Conservation (phyloP, 768 basidiomycete genomes). For the Tulasnella sp. region DNA sequence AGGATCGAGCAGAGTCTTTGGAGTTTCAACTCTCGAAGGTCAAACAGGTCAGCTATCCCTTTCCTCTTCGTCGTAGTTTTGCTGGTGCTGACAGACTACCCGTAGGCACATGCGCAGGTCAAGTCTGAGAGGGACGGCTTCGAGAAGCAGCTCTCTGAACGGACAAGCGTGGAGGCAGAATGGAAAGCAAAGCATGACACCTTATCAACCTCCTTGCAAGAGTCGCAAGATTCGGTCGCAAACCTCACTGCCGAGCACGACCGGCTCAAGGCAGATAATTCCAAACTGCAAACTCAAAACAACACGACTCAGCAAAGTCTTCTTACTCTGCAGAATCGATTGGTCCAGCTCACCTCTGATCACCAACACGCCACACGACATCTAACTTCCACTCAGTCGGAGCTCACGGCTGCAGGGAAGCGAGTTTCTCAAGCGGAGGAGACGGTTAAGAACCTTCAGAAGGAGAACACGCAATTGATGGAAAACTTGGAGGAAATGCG, state of each 20-base stretch:
- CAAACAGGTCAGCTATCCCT: constrained; percentile 50
- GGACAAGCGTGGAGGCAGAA: constrained; percentile 36
- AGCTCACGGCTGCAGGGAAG: constrained; percentile 53
- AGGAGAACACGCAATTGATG: constrained; percentile 71
- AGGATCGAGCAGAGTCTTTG: constrained; percentile 73
- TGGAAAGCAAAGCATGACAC: constrained; percentile 44
- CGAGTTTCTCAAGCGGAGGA: constrained; percentile 70
- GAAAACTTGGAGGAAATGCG: constrained; percentile 78
- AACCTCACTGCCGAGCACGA: constrained; percentile 43
- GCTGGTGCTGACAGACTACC: not conserved
- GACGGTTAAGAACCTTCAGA: constrained; percentile 62
- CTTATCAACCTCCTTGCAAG: constrained; percentile 38
- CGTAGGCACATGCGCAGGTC: constrained; percentile 49
- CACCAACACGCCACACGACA: constrained; percentile 47
- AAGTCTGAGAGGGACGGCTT: constrained; percentile 57
- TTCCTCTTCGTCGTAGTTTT: not conserved
- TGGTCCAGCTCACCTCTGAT: constrained; percentile 47
- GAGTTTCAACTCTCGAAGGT: constrained; percentile 74
- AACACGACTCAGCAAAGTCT: constrained; percentile 41
- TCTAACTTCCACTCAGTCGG: constrained; percentile 54
- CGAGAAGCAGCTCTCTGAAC: constrained; percentile 39
- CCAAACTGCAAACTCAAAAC: constrained; percentile 43
- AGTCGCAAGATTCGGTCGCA: constrained; percentile 39
- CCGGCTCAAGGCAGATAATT: constrained; percentile 39
- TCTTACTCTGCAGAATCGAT: constrained; percentile 51